Evolutionary conservation across 768 basidiomycete genomes (phyloP), one percentile per base, ranked within the genome.

Genomic region (Tricholomella constricta): DNA sequence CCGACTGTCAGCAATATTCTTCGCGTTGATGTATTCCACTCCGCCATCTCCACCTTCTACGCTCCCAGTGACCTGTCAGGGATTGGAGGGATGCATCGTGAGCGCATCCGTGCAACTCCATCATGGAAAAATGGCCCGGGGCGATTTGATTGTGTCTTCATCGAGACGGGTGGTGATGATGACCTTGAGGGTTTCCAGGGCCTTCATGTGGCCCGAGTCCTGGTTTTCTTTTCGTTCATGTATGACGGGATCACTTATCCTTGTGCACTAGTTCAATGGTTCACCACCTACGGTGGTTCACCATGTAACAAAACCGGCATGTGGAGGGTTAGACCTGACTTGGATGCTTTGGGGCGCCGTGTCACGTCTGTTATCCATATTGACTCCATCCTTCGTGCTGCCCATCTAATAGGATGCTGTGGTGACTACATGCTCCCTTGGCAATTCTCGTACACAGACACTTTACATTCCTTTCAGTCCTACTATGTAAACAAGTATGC

Each of bases 191-290:
- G 62, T 2, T 59, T 63, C 34, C 34, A 7, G 12, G 60, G 60
- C 8, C 27, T 62, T 10, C 32, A 57, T 43, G 56, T 54, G 26
- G 60, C 53, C 15, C 48, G 47, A 12, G 35, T 55, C 6, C 11
- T 31, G 8, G 40, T 56, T 8, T 61, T 62, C 48, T 55, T 60
- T 38, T 62, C 61, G 6, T 60, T 58, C 36, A 41, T 5, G 0
- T 29, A 37, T 12, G 38, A 56, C n/a, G 49, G 51, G 26, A 36
- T 12, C 6, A 31, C 5, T 26, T 58, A 57, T 35, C 54, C 37
- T 2, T 64, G 63, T 38, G 58, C 56, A 11, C 42, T 64, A 12
- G 55, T 64, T 3, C 48, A 62, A 5, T 64, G 63, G 63, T 62
- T 64, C 45, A 19, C 54, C n/a, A 35, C 34, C 12, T 51, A 48